A percentile compares a stretch with the other conserved stretches of the same genome.
phyloP scores from a whole-genome alignment of 148 eudicot genomes.

The Persicaria tinctoria region DNA sequence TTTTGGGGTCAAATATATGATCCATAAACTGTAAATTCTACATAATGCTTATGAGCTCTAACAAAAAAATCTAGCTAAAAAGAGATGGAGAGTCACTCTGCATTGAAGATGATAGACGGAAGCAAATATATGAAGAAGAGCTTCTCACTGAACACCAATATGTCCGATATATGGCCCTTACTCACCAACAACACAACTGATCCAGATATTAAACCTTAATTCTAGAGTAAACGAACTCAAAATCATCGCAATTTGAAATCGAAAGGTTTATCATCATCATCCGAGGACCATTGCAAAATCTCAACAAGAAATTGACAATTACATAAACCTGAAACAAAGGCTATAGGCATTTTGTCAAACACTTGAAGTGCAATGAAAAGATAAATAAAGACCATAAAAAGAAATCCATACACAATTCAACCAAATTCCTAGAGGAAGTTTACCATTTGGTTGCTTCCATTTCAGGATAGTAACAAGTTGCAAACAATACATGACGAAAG shows the following conservation, averaged over 20 bases:
- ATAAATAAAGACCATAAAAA: too few relatives aligned
- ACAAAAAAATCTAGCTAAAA: background rate
- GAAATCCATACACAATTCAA: too few relatives aligned
- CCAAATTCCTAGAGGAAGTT: too few relatives aligned
- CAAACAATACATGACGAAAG: too few relatives aligned
- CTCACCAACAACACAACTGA: slow-evolving; percentile 48
- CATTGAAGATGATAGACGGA: slow-evolving; percentile 95
- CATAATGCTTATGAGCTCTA: background rate
- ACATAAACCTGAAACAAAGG: too few relatives aligned
- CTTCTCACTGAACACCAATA: slow-evolving; percentile 78
- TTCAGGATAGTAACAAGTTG: too few relatives aligned
- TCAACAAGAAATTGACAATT: too few relatives aligned
- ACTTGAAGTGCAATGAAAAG: too few relatives aligned
- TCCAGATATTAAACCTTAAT: slow-evolving; percentile 69
- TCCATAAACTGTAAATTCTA: background rate
- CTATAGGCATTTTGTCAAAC: too few relatives aligned
- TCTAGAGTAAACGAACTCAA: slow-evolving; percentile 50
- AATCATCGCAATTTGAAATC: background rate
- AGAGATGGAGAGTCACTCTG: slow-evolving; percentile 48
- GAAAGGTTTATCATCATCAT: too few relatives aligned
- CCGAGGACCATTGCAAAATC: too few relatives aligned
- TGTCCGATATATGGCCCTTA: slow-evolving; percentile 59
- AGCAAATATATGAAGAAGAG: slow-evolving; percentile 89
- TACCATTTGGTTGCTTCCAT: too few relatives aligned
- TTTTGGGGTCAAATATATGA: background rate